phyloP scores from a whole-genome alignment of 1,284 basidiomycete genomes.

The Naganishia cerealis region DNA sequence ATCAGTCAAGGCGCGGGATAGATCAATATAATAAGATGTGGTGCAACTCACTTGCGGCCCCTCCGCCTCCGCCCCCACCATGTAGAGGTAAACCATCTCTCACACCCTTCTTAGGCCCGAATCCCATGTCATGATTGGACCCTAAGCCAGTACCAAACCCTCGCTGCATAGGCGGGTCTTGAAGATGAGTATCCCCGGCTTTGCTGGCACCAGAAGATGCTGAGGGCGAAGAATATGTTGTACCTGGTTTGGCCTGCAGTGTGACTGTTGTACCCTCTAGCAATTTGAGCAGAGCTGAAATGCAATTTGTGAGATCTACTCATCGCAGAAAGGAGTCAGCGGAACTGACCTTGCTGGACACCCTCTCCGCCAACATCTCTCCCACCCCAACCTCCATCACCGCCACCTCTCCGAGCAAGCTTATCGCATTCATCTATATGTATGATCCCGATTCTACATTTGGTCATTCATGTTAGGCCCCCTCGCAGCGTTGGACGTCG shows the following conservation, averaged over 20 bases:
- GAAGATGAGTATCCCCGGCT: background rate
- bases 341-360: conserved; percentile 70
- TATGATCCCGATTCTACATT: conserved; percentile 76
- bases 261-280: conserved; percentile 86
- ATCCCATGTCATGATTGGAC: conserved; percentile 3
- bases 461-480: background rate
- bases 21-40: background rate
- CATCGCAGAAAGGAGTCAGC: background rate
- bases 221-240: conserved; percentile 32
- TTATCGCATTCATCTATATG: conserved; percentile 97
- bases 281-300: conserved; percentile 72
- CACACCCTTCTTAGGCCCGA: conserved; percentile 25
- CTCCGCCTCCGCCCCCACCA: conserved; percentile 39
- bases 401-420: conserved; percentile 68
- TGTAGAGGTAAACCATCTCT: conserved; percentile 32
- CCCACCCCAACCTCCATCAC: conserved; percentile 62
- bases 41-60: conserved; percentile 16
- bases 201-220: background rate
- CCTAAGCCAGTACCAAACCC: conserved; percentile 22
- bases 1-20: background rate
- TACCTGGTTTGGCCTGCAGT: conserved; percentile 63
- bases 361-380: conserved; percentile 94
- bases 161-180: conserved; percentile 10
- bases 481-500: background rate
- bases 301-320: too few relatives aligned